Base-by-base conservation (phyloP, 495 filamentous ascomycete genomes). In the Daldinia decipiens region DNA sequence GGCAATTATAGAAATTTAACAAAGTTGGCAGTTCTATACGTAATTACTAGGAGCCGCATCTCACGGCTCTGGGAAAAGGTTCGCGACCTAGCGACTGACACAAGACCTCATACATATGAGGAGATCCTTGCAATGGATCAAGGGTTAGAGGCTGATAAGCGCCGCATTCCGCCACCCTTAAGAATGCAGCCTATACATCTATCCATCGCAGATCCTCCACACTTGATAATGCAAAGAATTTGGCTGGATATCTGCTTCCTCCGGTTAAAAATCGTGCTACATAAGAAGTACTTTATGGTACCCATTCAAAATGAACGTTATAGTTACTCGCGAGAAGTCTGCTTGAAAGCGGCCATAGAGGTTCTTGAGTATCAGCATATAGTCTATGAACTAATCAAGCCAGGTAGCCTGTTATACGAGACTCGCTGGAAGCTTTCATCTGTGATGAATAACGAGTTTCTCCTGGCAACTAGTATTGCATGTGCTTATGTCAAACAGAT, bases 1-100 rank as follows among this genome's bases (percentile, higher is more conserved):
- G 15, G 9, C 8, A 24, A 24, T 12, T 24, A 3, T 24, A 47
- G 19, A 24, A 21, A 47, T 21, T 24, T 47, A 47, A 47, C 9
- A 12, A 24, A 47, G 43, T 11, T 11, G 9, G 43, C 19, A 1
- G 68, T 79, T 15, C 53, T 80, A 17, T 86, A 82, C 58, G 71
- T 79, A 1, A 79, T 84, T 19, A 76, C 78, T 2, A 83, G 84
- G 57, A 73, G 72, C 15, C 74, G 78, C 31, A 58, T 85, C 17
- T 74, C 76, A 9, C 67, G 73, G 0, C 70, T 83, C n/a, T 81
- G 83, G 54, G 83, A 79, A 9, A 75, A 82, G 50, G 79, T 83
- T 21, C 76, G 79, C 12, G 85, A 88, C 43, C 32, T 76, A 1
- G 71, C 65, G 6, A 74, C 71, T 21, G 73, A 73, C 52, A 66